Evolutionary conservation across 2,329 filamentous ascomycete species (phyloP), one percentile per base, ranked within the genome.

Genomic region (Truncatella angustata): DNA sequence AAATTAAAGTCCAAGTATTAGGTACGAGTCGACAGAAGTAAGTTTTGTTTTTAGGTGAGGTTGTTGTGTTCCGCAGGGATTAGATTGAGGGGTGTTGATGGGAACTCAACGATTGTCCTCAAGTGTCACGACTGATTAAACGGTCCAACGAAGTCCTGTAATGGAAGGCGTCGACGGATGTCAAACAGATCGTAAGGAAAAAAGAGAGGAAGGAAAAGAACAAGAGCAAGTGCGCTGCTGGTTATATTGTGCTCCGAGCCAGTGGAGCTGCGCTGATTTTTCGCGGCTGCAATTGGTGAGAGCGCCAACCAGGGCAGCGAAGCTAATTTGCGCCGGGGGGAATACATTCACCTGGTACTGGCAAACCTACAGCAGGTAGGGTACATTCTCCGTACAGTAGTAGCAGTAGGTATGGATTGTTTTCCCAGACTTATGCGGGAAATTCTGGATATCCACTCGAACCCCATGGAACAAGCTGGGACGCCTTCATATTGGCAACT

Each of bases 201-300:
- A 24, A 47, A 53, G 43, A 53, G 36, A 35, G 46, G 45, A 49
- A 44, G 36, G 37, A 20, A 26, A 35, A 35, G 16, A 30, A 37
- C 10, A 28, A 24, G 45, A 12, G 32, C n/a, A 30, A 32, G 45
- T 18, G 20, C 18, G 16, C 9, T 21, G 28, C 24, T 24, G 32
- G 20, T 49, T 36, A 49, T 49, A 34, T 20, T 36, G n/a, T 36
- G 9, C 16, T 9, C 18, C 18, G 42, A 47, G 39, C 47, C 43
- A 32, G 52, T 54, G 52, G 52, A 54, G 52, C 47, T 49, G 30
- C 34, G 37, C 45, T 49, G 45, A 47, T 18, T 47, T 47, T 47
- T 32, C 44, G 10, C 9, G 16, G 12, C 34, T 35, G 32, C 34
- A 12, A 47, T 47, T 47, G 44, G 44, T 18, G 14, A 16, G 44